Base-by-base conservation (phyloP, 305 asterid species). In the Solanum hybrid region DNA sequence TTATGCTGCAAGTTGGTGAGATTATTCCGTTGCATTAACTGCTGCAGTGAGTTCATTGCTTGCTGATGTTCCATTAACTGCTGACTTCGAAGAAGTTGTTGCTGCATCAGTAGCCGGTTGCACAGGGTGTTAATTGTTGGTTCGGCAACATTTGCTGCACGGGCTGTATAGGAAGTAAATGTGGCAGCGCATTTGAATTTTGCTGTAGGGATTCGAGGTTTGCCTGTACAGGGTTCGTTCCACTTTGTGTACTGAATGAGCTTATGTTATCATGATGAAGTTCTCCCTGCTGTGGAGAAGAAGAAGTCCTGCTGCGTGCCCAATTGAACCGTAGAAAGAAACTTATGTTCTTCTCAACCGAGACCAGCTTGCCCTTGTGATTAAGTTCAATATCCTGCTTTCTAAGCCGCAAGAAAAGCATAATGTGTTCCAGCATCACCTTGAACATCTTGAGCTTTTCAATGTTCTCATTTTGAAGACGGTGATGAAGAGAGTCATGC, bases 131-230 rank as follows among this genome's bases (percentile, higher is more conserved):
- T 77, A 94, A 41, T 89, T 95, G 98, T 90, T 95, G 99, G 38
- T 91, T 91, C 24, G 12, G 4, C 45, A 38, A 38, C 41, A 94
- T 91, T 90, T 93, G 98, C 90, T 94, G 98, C 90, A 96, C 97
- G 93, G 94, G 94, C 89, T 88, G 97, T 93, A 94, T 95, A 90
- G 96, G 91, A 90, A 94, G 98, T 91, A 94, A 98, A 17, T 94
- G 93, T 90, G 94, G 99, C 90, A 94, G 95, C 82, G 93, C 86
- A 89, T 90, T 95, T 57, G 98, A 91, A 91, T 93, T 41, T 41
- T 41, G 57, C 20, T 41, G 17, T 41, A 41, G 57, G 57, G 17
- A 41, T 41, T 41, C 57, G 20, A 13, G 93, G 93, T 94, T 95
- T 89, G 98, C 85, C 93, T 93, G 96, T 89, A 95, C 88, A 1